Evolutionary conservation across 1,284 basidiomycete species (phyloP).

Genomic region (Rhodotorula sp.): DNA sequence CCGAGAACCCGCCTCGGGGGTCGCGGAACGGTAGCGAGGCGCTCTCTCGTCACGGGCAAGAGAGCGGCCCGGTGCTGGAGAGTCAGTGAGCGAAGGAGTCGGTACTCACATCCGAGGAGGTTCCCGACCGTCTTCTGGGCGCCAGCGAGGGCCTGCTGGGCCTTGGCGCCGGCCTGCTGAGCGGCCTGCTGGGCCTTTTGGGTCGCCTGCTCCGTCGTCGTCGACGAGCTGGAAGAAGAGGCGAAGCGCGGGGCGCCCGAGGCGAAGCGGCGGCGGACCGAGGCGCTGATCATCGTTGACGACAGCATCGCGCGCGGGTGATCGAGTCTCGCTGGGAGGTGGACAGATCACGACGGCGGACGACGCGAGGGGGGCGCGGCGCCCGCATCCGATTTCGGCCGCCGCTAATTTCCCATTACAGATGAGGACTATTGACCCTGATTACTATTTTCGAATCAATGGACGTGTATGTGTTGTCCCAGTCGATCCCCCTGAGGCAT

Average conservation of each 20-base stretch:
- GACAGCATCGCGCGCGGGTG: not conserved
- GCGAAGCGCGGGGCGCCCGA: not conserved
- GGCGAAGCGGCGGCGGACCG: not conserved
- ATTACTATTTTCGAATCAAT: too few species aligned
- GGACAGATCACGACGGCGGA: not conserved
- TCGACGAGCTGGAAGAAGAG: slow-evolving; percentile 4
- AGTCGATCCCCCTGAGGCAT: too few species aligned
- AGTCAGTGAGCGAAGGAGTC: not conserved
- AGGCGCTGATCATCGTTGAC: not conserved
- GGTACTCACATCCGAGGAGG: slow-evolving; percentile 62
- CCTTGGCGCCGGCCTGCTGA: slow-evolving; percentile 63
- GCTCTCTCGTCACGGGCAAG: not conserved
- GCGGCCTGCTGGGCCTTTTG: slow-evolving; percentile 35
- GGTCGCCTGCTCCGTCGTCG: slow-evolving; percentile 13
- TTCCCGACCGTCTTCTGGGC: slow-evolving; percentile 62
- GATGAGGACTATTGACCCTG: too few species aligned
- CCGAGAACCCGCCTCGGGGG: too few species aligned
- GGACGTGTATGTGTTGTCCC: too few species aligned
- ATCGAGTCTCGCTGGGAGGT: too few species aligned
- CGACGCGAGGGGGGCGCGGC: not conserved
- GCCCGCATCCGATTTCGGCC: too few species aligned
- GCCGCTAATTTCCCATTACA: too few species aligned
- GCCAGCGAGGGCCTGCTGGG: slow-evolving; percentile 63
- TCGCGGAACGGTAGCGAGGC: too few species aligned
- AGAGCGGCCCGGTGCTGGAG: not conserved